Evolutionary conservation across 305 asterid genomes (phyloP).

Genomic region (Solanum hybrid): DNA sequence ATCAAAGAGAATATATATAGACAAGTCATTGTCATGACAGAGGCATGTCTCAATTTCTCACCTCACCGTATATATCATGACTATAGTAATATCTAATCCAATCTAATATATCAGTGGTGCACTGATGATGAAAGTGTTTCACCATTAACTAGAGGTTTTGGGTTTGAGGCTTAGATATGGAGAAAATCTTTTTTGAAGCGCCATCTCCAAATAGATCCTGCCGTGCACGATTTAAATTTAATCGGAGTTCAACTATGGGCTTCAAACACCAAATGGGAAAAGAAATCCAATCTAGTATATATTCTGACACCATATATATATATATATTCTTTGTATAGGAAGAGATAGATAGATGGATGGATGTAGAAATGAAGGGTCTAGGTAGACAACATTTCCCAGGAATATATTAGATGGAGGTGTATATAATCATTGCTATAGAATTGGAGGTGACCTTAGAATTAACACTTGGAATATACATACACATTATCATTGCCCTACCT

Average conservation of each 20-base stretch:
- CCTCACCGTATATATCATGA: not conserved
- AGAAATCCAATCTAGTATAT: not conserved
- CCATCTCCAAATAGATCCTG: fast-evolving
- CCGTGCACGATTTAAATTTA: too few species aligned
- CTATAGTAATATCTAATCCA: not conserved
- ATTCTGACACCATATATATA: not conserved
- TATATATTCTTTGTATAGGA: too few species aligned
- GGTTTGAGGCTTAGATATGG: fast-evolving
- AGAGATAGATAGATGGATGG: not conserved
- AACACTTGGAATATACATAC: not conserved
- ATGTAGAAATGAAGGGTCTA: not conserved
- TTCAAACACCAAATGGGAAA: too few species aligned
- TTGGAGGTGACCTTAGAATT: slow-evolving; percentile 2
- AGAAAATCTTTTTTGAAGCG: too few species aligned
- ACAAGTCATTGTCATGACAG: slow-evolving; percentile 6
- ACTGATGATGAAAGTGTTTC: too few species aligned
- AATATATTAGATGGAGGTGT: slow-evolving; percentile 1
- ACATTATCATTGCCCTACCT: not conserved
- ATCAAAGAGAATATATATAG: not conserved
- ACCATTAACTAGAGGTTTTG: too few species aligned
- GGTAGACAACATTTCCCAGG: not conserved
- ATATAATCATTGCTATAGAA: not conserved
- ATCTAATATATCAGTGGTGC: not conserved
- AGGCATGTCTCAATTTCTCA: not conserved
- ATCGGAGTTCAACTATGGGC: fast-evolving